Evolutionary conservation across 495 filamentous ascomycete genomes (phyloP), one percentile per base, ranked within the genome.

Genomic region (Hypoxylon fuscum): DNA sequence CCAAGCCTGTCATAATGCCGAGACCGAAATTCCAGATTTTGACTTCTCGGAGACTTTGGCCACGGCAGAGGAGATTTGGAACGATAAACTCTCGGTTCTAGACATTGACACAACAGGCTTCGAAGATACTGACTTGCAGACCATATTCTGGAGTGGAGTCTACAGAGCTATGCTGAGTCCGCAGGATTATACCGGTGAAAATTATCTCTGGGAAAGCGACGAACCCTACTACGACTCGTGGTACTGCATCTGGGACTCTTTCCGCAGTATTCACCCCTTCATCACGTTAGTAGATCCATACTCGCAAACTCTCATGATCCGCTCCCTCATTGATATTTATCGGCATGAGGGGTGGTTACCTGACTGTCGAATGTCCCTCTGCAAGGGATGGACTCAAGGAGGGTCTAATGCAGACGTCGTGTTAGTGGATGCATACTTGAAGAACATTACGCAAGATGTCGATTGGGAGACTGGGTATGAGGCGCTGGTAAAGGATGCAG

Each of bases 141-240:
- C 69, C 3, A 79, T 80, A 40, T 88, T 89, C 69, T 90, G 84
- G 81, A 88, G 84, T 58, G 87, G 85, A 10, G 72, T 84, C 0
- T 90, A 90, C 61, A 76, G 87, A 31, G 78, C 84, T 12, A 82
- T 89, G 80, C 78, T 89, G 6, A 85, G 81, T 29, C 88, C 88
- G 2, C 88, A 90, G 68, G 85, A 91, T 56, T 90, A 89, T 65
- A 90, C 88, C 0, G 87, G 87, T 3, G 88, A 91, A 64, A 91
- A 91, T 55, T 88, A 87, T 5, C 74, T 88, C 0, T 91, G 88
- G 88, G 52, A 85, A 34, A 88, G 85, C 46, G 76, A 79, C 25
- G 87, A 89, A 68, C 88, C 88, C 7, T 90, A 91, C 64, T 91
- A 85, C 53, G 88, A 91, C 59, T 87, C 83, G 29, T 90, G 80